Evolutionary conservation across 257 asterid genomes (phyloP).

Genomic region (Catharanthus roseus): DNA sequence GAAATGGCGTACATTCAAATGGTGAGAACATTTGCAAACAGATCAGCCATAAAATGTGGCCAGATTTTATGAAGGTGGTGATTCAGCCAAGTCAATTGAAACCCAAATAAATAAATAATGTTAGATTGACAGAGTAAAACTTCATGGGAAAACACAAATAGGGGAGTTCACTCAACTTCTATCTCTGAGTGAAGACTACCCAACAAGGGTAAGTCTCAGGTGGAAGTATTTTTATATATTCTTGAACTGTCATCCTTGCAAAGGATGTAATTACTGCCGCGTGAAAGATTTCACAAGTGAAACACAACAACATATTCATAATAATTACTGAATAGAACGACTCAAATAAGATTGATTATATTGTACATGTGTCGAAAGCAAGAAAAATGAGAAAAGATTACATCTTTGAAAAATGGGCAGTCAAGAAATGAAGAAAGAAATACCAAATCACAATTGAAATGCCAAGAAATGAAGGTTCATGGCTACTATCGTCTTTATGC

Average conservation of each 20-base stretch:
- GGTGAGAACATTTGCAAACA: too few species aligned
- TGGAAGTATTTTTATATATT: slow-evolving; percentile 68
- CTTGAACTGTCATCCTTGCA: slow-evolving; percentile 81
- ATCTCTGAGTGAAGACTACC: slow-evolving; percentile 75
- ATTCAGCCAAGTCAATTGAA: slow-evolving; percentile 90
- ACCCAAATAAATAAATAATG: background rate
- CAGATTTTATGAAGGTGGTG: slow-evolving; percentile 67
- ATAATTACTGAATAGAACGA: too few species aligned
- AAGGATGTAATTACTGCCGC: slow-evolving; percentile 70
- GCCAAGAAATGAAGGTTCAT: background rate
- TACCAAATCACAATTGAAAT: slow-evolving; percentile 59
- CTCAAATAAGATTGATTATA: too few species aligned
- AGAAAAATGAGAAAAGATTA: background rate
- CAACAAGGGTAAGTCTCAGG: slow-evolving; percentile 80
- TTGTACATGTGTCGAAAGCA: too few species aligned
- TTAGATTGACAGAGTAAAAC: background rate
- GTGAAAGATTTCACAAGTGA: slow-evolving; percentile 24
- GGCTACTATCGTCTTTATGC: background rate
- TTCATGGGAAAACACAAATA: background rate
- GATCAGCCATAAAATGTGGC: slow-evolving; percentile 86
- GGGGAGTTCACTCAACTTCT: slow-evolving; percentile 60
- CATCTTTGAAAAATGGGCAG: background rate
- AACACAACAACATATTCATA: background rate
- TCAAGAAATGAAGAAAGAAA: background rate
- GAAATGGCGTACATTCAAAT: too few species aligned